Conservation (phyloP, 2,329 filamentous ascomycete species). For the Fusarium udum region DNA sequence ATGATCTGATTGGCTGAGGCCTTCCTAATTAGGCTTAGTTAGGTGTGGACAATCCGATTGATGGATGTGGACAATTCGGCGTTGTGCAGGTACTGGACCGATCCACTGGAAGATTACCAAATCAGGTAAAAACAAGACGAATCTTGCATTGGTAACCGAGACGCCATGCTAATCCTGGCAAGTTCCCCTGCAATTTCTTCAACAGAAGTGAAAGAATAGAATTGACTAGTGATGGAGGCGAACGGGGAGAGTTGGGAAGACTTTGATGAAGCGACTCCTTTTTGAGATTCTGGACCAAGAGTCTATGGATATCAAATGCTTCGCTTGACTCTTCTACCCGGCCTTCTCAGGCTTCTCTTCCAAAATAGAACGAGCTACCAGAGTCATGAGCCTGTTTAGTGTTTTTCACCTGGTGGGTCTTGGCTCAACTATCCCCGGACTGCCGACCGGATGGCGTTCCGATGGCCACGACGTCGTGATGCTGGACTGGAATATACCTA, state of each 20-base stretch:
- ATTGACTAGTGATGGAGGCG: neutral
- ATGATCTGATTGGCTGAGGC: no score
- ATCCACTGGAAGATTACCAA: constrained; percentile 22
- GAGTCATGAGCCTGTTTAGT: constrained; percentile 35
- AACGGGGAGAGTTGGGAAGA: neutral
- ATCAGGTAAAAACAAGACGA: constrained; percentile 24
- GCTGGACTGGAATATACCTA: constrained; percentile 28
- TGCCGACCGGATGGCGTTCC: constrained; percentile 27
- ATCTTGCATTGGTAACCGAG: constrained; percentile 30
- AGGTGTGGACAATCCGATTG: no score
- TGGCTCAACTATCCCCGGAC: constrained; percentile 5
- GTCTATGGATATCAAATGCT: neutral
- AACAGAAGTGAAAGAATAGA: neutral
- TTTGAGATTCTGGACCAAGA: constrained; percentile 2
- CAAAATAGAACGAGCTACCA: constrained; percentile 34
- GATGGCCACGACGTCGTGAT: constrained; percentile 25
- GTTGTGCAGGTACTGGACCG: constrained; percentile 30
- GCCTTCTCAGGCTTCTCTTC: neutral
- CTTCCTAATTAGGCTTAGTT: no score
- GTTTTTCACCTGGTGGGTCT: constrained; percentile 23
- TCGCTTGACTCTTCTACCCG: constrained; percentile 5
- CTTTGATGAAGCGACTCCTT: neutral
- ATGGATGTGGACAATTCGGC: no score
- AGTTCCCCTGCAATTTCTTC: constrained; percentile 19
- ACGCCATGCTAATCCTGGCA: constrained; percentile 16